Evolutionary conservation across 2,329 filamentous ascomycete species (phyloP).

Genomic region (Atkinsonella hypoxylon): DNA sequence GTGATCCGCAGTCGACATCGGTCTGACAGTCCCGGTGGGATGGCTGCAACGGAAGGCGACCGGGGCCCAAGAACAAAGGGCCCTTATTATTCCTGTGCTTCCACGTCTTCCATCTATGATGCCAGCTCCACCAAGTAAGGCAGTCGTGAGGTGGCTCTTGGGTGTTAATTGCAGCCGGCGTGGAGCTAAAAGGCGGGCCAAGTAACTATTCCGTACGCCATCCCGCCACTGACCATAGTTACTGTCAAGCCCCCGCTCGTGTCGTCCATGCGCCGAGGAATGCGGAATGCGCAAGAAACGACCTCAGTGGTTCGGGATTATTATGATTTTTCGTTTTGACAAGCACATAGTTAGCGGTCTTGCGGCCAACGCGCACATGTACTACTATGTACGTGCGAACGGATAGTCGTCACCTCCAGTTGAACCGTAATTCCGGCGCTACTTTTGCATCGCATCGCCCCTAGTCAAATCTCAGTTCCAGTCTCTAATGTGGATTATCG

Average conservation of each 20-base stretch:
- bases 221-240: slow-evolving; percentile 1
- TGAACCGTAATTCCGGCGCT: not conserved
- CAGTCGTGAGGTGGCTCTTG: slow-evolving; percentile 1
- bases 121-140: slow-evolving; percentile 3
- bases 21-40: slow-evolving; percentile 1
- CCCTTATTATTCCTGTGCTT: slow-evolving; percentile 1
- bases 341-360: not conserved
- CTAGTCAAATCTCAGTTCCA: not conserved
- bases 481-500: not conserved
- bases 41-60: not conserved
- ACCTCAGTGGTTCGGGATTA: not conserved
- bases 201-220: slow-evolving; percentile 4
- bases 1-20: not conserved
- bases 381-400: not conserved
- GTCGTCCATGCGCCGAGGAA: not conserved
- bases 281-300: not conserved
- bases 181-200: slow-evolving; percentile 3
- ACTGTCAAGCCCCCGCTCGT: slow-evolving; percentile 1
- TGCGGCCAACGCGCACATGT: too few relatives aligned
- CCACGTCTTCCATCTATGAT: not conserved
- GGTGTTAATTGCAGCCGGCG: not conserved
- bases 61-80: slow-evolving; percentile 4
- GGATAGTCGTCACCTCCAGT: not conserved
- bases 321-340: not conserved
- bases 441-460: not conserved